A percentile compares a stretch with the other conserved stretches of the same genome.
These are phyloP conservation scores for Colletotrichum sp. DNA, from an alignment of 2,329 filamentous ascomycete genomes.

Conservation along the genomic window DNA sequence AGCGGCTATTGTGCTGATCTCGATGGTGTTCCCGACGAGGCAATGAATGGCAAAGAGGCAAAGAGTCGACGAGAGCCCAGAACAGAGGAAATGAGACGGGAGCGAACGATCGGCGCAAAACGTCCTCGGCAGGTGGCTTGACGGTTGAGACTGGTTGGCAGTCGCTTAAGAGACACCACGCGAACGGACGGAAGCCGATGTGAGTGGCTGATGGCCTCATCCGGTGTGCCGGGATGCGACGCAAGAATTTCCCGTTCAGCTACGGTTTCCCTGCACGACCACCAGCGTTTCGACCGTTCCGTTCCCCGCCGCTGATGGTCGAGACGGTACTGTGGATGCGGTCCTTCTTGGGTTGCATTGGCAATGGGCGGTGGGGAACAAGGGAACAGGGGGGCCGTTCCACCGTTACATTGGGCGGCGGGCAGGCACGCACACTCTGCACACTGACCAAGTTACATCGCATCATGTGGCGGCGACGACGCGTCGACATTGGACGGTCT, in stretches of 20 bases:
- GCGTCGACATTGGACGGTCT: constrained; percentile 10
- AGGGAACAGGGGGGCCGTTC: constrained; percentile 10
- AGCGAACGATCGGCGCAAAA: constrained; percentile 4
- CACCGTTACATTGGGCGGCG: constrained; percentile 17
- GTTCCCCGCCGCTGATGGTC: neutral
- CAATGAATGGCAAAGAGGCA: neutral
- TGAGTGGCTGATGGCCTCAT: constrained; percentile 11
- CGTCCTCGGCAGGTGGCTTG: neutral
- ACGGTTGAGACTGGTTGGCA: neutral
- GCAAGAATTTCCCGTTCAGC: constrained; percentile 1
- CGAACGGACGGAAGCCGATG: neutral
- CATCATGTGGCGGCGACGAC: constrained; percentile 9
- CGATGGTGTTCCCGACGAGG: constrained; percentile 2
- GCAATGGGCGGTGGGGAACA: neutral
- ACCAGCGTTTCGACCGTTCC: neutral
- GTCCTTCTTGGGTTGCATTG: neutral
- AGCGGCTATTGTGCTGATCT: neutral
- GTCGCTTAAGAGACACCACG: neutral
- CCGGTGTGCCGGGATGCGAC: constrained; percentile 5
- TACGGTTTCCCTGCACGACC: neutral
- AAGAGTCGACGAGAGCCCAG: constrained; percentile 2
- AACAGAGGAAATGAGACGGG: constrained; percentile 6
- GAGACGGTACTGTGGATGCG: constrained; percentile 8
- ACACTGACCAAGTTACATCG: constrained; percentile 6
- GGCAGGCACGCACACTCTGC: neutral